Evolutionary conservation across 2,329 filamentous ascomycete species (phyloP).

Genomic region (Didymella keratinophila): DNA sequence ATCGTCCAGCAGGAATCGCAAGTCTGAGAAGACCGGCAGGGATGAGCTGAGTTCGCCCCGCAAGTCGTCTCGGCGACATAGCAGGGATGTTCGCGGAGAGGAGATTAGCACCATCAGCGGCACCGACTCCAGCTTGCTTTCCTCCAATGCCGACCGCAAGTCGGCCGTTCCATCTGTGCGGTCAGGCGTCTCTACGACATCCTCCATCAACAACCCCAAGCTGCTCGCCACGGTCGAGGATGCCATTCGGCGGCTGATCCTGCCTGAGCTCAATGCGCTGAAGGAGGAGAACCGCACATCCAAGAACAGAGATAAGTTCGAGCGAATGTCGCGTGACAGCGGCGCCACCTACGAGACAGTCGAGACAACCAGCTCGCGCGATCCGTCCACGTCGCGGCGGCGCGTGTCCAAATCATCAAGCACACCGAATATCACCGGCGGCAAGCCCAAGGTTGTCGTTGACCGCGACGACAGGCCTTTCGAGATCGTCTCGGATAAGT

Average conservation of each 20-base stretch:
- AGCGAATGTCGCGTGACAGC: constrained; percentile 59
- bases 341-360: constrained; percentile 63
- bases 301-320: constrained; percentile 73
- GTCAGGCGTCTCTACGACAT: constrained; percentile 62
- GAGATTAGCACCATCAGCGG: constrained; percentile 53
- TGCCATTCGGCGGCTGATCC: constrained; percentile 85
- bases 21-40: constrained; percentile 32
- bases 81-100: constrained; percentile 56
- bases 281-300: constrained; percentile 88
- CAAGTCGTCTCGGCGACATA: constrained; percentile 51
- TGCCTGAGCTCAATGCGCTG: constrained; percentile 89
- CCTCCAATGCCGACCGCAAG: constrained; percentile 64
- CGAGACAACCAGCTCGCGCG: constrained; percentile 60
- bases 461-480: constrained; percentile 67
- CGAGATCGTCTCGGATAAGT: constrained; percentile 64
- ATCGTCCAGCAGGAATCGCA: constrained; percentile 42
- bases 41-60: constrained; percentile 43
- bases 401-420: constrained; percentile 68
- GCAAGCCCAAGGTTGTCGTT: constrained; percentile 67
- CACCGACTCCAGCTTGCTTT: constrained; percentile 69
- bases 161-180: constrained; percentile 66
- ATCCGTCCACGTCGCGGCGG: constrained; percentile 58
- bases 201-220: constrained; percentile 91
- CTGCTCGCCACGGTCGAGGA: constrained; percentile 91
- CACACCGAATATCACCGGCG: constrained; percentile 63